Evolutionary conservation across 768 basidiomycete species (phyloP).

Genomic region (Tulasnella sp.): DNA sequence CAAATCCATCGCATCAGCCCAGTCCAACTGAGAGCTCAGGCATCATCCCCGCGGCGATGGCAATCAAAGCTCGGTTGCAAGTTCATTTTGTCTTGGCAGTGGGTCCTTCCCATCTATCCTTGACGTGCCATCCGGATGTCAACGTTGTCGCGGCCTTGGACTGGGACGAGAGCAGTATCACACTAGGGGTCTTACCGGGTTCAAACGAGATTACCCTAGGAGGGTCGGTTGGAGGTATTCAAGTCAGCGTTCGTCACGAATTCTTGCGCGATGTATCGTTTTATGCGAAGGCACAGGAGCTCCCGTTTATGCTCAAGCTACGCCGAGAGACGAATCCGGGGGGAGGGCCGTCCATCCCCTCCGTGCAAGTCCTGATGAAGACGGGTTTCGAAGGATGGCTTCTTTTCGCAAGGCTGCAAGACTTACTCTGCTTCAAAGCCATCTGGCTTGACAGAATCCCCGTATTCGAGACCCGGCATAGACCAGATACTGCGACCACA

Average conservation of each 20-base stretch:
- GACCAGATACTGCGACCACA: conserved; percentile 25
- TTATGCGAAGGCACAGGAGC: conserved; percentile 59
- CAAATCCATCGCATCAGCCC: conserved; percentile 10
- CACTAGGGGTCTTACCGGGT: conserved; percentile 68
- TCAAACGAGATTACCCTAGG: conserved; percentile 65
- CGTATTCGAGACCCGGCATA: conserved; percentile 45
- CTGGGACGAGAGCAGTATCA: conserved; percentile 93
- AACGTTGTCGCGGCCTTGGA: conserved; percentile 83
- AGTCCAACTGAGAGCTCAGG: conserved; percentile 25
- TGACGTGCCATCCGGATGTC: conserved; percentile 86
- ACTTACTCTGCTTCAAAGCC: conserved; percentile 89
- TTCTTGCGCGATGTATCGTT: conserved; percentile 38
- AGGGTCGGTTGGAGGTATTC: conserved; percentile 73
- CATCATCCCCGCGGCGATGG: conserved; percentile 23
- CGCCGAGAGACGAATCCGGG: neutral
- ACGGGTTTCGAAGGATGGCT: conserved; percentile 75
- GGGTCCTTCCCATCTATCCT: conserved; percentile 75
- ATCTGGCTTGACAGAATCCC: conserved; percentile 90
- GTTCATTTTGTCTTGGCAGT: conserved; percentile 86
- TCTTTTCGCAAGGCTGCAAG: conserved; percentile 79
- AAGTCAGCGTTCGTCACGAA: conserved; percentile 65
- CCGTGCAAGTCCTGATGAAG: conserved; percentile 69
- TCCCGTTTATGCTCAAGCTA: conserved; percentile 47
- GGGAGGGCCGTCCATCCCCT: conserved; percentile 33
- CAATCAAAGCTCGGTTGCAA: conserved; percentile 14